These are phyloP conservation scores for Pseudofabraea citricarpa DNA, from an alignment of 2,329 filamentous ascomycete species.

Conservation along the genomic window DNA sequence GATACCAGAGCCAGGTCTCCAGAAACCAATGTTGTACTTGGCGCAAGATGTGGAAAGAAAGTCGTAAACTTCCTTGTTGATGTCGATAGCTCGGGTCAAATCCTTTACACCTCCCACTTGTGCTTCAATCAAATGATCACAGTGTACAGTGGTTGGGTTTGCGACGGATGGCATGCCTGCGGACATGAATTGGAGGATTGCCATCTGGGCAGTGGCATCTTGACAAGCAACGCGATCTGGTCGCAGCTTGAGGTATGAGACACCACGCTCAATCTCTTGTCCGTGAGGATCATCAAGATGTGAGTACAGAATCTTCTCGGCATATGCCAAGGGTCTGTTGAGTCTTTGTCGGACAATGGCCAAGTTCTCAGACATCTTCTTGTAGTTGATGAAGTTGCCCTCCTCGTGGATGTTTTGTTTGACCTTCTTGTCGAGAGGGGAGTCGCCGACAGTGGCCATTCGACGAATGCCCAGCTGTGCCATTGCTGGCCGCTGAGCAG, in stretches of 20 bases:
- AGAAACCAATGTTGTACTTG: slow-evolving; percentile 99
- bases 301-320: slow-evolving; percentile 99
- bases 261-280: slow-evolving; percentile 93
- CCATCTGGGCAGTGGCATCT: slow-evolving; percentile 99
- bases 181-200: slow-evolving; percentile 99
- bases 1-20: slow-evolving; percentile 97
- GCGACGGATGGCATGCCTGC: slow-evolving; percentile 94
- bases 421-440: slow-evolving; percentile 89
- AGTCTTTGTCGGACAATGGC: slow-evolving; percentile 82
- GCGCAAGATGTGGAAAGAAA: slow-evolving; percentile 91
- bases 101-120: slow-evolving; percentile 92
- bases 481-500: slow-evolving; percentile 56
- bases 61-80: slow-evolving; percentile 99
- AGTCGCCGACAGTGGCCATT: slow-evolving; percentile 83
- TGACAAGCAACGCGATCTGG: slow-evolving; percentile 98
- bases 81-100: slow-evolving; percentile 81
- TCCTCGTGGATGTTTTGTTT: slow-evolving; percentile 97
- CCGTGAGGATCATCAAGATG: slow-evolving; percentile 95
- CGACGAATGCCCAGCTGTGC: slow-evolving; percentile 59
- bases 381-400: slow-evolving; percentile 98
- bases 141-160: slow-evolving; percentile 94
- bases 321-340: slow-evolving; percentile 88
- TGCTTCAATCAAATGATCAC: slow-evolving; percentile 98
- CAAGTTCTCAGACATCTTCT: slow-evolving; percentile 99
- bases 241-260: slow-evolving; percentile 92